Evolutionary conservation across 768 basidiomycete genomes (phyloP).

Genomic region (Rhodotorula babjevae): DNA sequence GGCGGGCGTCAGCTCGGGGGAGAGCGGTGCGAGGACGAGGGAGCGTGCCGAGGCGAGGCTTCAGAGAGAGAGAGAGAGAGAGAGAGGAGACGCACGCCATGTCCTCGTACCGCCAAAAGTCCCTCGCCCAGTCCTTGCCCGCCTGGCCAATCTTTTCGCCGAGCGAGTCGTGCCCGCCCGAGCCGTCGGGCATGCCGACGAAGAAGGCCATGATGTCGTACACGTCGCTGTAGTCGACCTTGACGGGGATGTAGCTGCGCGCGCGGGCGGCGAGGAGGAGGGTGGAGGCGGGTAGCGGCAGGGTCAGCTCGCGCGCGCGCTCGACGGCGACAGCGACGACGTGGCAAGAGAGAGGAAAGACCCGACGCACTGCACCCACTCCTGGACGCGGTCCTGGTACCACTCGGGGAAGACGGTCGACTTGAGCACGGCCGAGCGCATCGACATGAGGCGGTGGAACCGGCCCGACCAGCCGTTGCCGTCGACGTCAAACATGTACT

Average conservation of each 20-base stretch:
- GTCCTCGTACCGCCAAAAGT: constrained; percentile 47
- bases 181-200: constrained; percentile 41
- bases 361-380: constrained; percentile 44
- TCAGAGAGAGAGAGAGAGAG: neutral
- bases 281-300: no score
- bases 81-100: constrained; percentile 45
- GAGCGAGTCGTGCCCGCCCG: constrained; percentile 46
- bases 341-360: no score
- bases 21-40: constrained; percentile 1
- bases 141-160: constrained; percentile 47
- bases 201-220: constrained; percentile 48
- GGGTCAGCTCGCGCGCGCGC: neutral
- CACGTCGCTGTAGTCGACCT: constrained; percentile 49
- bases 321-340: no score
- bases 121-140: constrained; percentile 47
- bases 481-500: constrained; percentile 37
- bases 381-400: constrained; percentile 45
- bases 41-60: no score
- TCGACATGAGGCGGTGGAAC: constrained; percentile 61
- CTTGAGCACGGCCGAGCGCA: constrained; percentile 81
- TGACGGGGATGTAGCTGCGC: constrained; percentile 47
- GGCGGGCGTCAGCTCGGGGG: neutral
- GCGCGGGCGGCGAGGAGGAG: neutral
- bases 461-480: constrained; percentile 40
- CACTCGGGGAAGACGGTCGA: constrained; percentile 39